Percentiles rank a stretch among this genome's conserved stretches.
These are phyloP conservation scores for Spiromastix sp. DNA, from an alignment of 2,329 filamentous ascomycete genomes.

Conservation along the genomic window DNA sequence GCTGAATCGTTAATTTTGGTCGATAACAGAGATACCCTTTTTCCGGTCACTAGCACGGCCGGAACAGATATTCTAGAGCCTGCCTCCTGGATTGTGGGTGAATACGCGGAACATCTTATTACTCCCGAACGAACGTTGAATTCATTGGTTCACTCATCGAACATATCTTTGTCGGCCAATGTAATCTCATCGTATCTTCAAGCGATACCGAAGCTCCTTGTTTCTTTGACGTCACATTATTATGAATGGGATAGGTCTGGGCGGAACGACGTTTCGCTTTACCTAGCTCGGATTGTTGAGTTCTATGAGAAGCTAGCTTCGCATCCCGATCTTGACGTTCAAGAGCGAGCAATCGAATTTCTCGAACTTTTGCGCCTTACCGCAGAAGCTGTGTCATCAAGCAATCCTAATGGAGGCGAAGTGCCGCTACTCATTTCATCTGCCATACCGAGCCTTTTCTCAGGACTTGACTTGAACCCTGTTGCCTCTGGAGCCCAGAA, in stretches of 20 bases:
- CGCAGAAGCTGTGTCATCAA: conserved; percentile 54
- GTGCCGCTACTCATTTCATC: conserved; percentile 78
- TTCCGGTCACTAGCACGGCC: conserved; percentile 40
- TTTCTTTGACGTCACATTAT: conserved; percentile 57
- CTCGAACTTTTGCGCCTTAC: conserved; percentile 80
- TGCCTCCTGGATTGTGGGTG: conserved; percentile 76
- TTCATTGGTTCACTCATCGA: conserved; percentile 60
- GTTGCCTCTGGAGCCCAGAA: conserved; percentile 72
- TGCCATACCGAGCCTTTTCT: conserved; percentile 79
- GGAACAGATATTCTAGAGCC: conserved; percentile 59
- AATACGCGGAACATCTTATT: conserved; percentile 66
- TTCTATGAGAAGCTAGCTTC: conserved; percentile 67
- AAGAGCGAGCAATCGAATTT: conserved; percentile 89
- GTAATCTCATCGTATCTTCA: conserved; percentile 74
- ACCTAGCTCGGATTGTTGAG: conserved; percentile 73
- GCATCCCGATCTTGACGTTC: conserved; percentile 84
- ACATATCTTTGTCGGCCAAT: conserved; percentile 47
- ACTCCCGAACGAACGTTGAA: conserved; percentile 63
- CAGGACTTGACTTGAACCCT: conserved; percentile 80
- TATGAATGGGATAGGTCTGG: conserved; percentile 61
- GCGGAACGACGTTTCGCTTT: conserved; percentile 63
- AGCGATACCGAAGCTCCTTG: conserved; percentile 75
- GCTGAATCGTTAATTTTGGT: conserved; percentile 62
- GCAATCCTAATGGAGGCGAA: conserved; percentile 35
- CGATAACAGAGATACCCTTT: conserved; percentile 49